Percentiles rank a stretch among this genome's conserved stretches.
Conservation (phyloP, 2,329 filamentous ascomycete species). For the Claviceps maximensis region DNA sequence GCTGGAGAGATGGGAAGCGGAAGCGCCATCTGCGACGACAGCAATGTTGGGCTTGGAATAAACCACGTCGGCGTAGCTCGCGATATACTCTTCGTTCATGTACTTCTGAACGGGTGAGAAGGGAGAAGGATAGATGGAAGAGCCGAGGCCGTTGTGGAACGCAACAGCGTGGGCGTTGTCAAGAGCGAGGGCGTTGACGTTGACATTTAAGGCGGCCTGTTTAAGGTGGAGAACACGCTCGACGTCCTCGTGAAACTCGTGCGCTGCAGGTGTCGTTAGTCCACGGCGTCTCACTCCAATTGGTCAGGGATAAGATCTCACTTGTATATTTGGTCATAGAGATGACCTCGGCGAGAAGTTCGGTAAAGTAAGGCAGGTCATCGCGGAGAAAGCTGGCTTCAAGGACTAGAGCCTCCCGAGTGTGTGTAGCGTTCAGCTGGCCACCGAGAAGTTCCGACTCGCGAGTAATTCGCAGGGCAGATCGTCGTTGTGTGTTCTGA, state of each 20-base stretch:
- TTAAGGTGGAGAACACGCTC: constrained; percentile 61
- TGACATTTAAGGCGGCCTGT: constrained; percentile 58
- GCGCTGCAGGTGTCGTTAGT: constrained; percentile 37
- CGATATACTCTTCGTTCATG: constrained; percentile 61
- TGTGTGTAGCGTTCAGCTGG: constrained; percentile 76
- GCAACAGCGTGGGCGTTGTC: constrained; percentile 77
- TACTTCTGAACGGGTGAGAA: constrained; percentile 66
- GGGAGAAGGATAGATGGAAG: constrained; percentile 59
- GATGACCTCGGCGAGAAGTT: constrained; percentile 86
- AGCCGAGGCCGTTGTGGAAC: constrained; percentile 87
- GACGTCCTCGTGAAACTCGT: constrained; percentile 86
- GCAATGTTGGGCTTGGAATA: constrained; percentile 88
- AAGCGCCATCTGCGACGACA: constrained; percentile 78
- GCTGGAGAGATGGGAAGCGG: constrained; percentile 62
- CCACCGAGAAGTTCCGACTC: constrained; percentile 92
- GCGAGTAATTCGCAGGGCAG: constrained; percentile 82
- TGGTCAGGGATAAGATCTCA: constrained; percentile 26
- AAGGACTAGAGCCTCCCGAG: constrained; percentile 83
- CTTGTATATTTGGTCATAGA: constrained; percentile 75
- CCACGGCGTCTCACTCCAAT: constrained; percentile 7
- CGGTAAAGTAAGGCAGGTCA: constrained; percentile 94
- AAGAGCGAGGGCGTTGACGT: constrained; percentile 55
- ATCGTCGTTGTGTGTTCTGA: constrained; percentile 76
- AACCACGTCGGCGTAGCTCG: constrained; percentile 61
- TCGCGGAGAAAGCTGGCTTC: constrained; percentile 90